Evolutionary conservation across 768 basidiomycete species (phyloP), one percentile per base, ranked within the genome.

Genomic region (Rhodocollybia butyracea): DNA sequence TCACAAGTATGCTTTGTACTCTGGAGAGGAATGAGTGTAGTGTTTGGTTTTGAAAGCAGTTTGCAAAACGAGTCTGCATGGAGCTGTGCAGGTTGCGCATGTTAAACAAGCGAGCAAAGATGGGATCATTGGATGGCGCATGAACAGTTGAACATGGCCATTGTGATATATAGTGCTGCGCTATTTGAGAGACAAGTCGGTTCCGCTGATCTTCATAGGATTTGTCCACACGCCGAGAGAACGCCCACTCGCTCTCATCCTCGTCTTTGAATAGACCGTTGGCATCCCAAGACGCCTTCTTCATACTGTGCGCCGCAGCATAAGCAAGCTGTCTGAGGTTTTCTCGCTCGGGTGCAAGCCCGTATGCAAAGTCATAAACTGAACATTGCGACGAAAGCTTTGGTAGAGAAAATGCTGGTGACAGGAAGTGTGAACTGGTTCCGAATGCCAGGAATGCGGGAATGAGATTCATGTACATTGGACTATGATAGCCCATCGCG

Each of bases 401-500:
- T 61, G 60, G 0, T 5, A 8, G 2, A 70, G 66, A 34, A 63
- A 68, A 21, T 55, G 11, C 22, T 56, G 57, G 2, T 2, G 15
- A 22, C 34, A 4, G 46, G 65, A 56, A 51, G 74, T 31, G 26
- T 31, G 46, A n/a, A 29, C 31, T 29, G n/a, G 31, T 46, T 5
- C 24, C 26, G 6, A 46, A 70, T 1, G 76, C 66, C 12, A 77
- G 43, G 1, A 76, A 50, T 1, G 64, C 63, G 0, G 67, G 61
- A 17, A 72, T 58, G 32, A 70, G 61, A 4, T 56, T 53, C 2
- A 30, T 19, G 3, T 41, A 32, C 0, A 55, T 8, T 1, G 61
- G 38, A 1, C 64, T 66, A 3, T 48, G 45, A 57, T 71, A 75
- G 12, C 59, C 64, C 63, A 73, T 64, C 2, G 70, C 63, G 3